These are phyloP conservation scores for Rutstroemia sp. DNA, from an alignment of 2,329 filamentous ascomycete genomes.

Conservation along the genomic window DNA sequence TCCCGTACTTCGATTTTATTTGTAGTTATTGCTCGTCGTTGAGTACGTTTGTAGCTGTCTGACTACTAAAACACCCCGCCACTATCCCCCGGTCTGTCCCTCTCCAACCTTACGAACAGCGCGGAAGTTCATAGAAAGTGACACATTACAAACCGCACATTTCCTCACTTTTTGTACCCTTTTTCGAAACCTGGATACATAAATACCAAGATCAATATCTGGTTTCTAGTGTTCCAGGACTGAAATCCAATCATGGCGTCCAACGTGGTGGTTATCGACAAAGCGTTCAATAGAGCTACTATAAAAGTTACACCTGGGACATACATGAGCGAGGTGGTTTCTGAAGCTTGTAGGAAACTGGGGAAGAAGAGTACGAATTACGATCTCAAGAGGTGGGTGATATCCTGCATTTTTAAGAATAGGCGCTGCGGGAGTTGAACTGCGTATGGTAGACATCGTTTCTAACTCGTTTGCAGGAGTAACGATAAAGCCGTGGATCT, in stretches of 20 bases:
- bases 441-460: conserved; percentile 9
- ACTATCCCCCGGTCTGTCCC: conserved; percentile 9
- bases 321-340: conserved; percentile 75
- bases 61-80: conserved; percentile 21
- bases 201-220: neutral
- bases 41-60: neutral
- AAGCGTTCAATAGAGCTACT: conserved; percentile 66
- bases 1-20: no score
- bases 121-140: conserved; percentile 21
- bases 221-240: neutral
- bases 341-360: conserved; percentile 82
- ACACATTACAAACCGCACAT: neutral
- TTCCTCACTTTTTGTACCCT: neutral
- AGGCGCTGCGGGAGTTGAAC: neutral
- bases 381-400: conserved; percentile 66
- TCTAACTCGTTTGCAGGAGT: conserved; percentile 41
- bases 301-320: conserved; percentile 80
- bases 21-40: no score
- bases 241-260: conserved; percentile 57
- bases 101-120: conserved; percentile 19
- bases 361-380: conserved; percentile 55
- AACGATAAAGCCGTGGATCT: conserved; percentile 83
- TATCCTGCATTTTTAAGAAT: neutral
- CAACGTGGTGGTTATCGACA: conserved; percentile 81
- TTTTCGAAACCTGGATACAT: neutral